A percentile compares a stretch with the other conserved stretches of the same genome.
These are phyloP conservation scores for Emergomyces orientalis DNA, from an alignment of 2,329 filamentous ascomycete genomes.

Conservation along the genomic window DNA sequence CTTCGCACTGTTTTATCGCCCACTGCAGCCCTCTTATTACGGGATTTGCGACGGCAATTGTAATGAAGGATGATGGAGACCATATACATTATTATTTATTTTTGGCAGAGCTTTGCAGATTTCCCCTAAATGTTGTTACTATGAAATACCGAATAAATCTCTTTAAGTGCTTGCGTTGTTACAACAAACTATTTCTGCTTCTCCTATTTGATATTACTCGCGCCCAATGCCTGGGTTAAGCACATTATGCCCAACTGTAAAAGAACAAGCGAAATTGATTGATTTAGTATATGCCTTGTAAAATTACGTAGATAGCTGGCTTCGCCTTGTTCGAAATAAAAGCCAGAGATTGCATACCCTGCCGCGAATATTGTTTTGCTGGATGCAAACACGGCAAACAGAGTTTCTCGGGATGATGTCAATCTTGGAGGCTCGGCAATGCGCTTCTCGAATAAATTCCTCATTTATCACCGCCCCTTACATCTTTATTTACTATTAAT, in stretches of 20 bases:
- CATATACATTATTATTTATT: slow-evolving; percentile 1
- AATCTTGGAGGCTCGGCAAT: slow-evolving; percentile 27
- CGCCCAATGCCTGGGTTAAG: neutral
- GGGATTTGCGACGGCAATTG: neutral
- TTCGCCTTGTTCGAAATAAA: no score
- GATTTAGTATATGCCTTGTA: neutral
- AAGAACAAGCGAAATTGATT: neutral
- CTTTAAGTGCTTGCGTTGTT: neutral
- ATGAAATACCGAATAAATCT: neutral
- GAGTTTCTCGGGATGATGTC: slow-evolving; percentile 29
- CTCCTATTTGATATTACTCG: neutral
- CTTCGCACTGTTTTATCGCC: neutral
- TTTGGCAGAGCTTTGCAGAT: neutral
- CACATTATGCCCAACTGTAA: neutral
- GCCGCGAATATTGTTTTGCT: neutral
- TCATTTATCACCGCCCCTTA: neutral
- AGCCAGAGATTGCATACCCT: no score
- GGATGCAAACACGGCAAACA: slow-evolving; percentile 32
- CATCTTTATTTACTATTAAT: neutral
- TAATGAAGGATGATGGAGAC: slow-evolving; percentile 8
- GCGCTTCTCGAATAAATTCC: slow-evolving; percentile 3
- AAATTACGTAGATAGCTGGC: neutral
- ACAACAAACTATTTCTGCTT: neutral
- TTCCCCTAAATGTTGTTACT: neutral
- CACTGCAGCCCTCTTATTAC: neutral